Base-by-base conservation (phyloP, 202 grass and related monocot species). In the Zoysia matrella region DNA sequence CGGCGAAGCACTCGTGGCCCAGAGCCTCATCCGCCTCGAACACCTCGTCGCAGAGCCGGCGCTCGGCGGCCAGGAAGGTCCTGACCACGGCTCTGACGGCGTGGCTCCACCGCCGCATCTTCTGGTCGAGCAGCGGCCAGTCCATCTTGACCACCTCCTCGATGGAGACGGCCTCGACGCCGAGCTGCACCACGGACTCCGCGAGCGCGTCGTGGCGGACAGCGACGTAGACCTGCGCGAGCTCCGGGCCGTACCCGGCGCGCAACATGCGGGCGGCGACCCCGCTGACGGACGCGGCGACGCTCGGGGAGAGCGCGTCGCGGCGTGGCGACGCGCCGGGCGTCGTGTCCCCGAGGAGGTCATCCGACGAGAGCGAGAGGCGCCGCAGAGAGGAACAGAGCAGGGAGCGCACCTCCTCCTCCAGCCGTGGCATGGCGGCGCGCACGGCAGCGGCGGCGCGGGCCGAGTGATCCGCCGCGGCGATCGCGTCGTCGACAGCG, bases 71-170 rank as follows among this genome's bases (percentile, higher is more conserved):
- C 22, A 94, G 84, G 16, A 89, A 51, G n/a, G 50, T 77, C 81
- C 51, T 40, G 62, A 91, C 84, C 14, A 82, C 81, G 18, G 39
- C 1, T 50, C 82, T 69, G 48, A 89, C 12, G 55, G 84, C 84
- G 66, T 80, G 84, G 78, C 73, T 80, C 92, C 92, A 94, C 12
- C 74, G 76, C 71, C 87, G 76, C 43, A 89, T 89, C 86, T 22
- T 89, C 12, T 82, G 80, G 64, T 94, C 89, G 2, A 94, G 89
- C 5, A 8, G 40, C 11, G 11, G 0, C 89, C 84, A 89, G 5
- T 94, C 89, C 63, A 89, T 91, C 77, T 8, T 52, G 4, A 86
- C 63, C 22, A 94, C 88, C 62, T 94, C 92, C 56, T 94, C 89
- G 63, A 86, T 78, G 68, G 80, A 45, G 5, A 89, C 73, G 52